A percentile compares a stretch with the other conserved stretches of the same genome.
phyloP scores from a whole-genome alignment of 495 filamentous ascomycete species.

The Penicillium arizonense region DNA sequence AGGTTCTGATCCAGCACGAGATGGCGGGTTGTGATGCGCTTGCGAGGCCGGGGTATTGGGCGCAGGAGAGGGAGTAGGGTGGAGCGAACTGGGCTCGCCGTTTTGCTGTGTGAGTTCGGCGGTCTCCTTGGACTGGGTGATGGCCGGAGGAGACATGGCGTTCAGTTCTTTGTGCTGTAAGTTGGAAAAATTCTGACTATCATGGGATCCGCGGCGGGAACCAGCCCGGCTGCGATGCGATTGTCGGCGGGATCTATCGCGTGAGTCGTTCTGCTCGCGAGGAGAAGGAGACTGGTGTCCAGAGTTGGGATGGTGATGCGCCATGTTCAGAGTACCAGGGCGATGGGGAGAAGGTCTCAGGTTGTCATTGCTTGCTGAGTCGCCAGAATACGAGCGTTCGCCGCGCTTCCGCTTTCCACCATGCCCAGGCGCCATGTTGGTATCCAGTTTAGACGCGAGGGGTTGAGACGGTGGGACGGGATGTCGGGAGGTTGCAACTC shows the following conservation, averaged over 20 bases:
- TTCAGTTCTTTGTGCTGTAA: slow-evolving; percentile 28
- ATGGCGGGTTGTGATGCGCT: slow-evolving; percentile 18
- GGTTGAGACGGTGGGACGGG: slow-evolving; percentile 27
- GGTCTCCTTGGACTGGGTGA: slow-evolving; percentile 24
- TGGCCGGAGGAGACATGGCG: slow-evolving; percentile 41
- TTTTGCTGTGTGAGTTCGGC: slow-evolving; percentile 25
- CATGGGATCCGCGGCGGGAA: slow-evolving; percentile 30
- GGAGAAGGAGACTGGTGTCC: slow-evolving; percentile 33
- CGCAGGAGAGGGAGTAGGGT: slow-evolving; percentile 26
- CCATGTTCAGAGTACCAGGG: slow-evolving; percentile 57
- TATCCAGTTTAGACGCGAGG: slow-evolving; percentile 25
- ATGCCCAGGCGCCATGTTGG: slow-evolving; percentile 51
- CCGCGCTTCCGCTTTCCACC: slow-evolving; percentile 59
- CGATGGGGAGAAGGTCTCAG: slow-evolving; percentile 63
- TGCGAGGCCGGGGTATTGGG: slow-evolving; percentile 25
- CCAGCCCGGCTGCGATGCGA: slow-evolving; percentile 40
- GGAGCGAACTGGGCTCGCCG: slow-evolving; percentile 13
- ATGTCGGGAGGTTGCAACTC: slow-evolving; percentile 35
- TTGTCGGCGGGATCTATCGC: slow-evolving; percentile 43
- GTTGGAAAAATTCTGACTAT: slow-evolving; percentile 32
- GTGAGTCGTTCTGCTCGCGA: slow-evolving; percentile 43
- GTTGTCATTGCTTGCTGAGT: slow-evolving; percentile 47
- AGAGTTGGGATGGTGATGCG: slow-evolving; percentile 43
- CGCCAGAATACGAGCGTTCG: slow-evolving; percentile 52
- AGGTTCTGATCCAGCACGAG: slow-evolving; percentile 15